Evolutionary conservation across 495 filamentous ascomycete genomes (phyloP).

Genomic region (Oidiodendron maius): DNA sequence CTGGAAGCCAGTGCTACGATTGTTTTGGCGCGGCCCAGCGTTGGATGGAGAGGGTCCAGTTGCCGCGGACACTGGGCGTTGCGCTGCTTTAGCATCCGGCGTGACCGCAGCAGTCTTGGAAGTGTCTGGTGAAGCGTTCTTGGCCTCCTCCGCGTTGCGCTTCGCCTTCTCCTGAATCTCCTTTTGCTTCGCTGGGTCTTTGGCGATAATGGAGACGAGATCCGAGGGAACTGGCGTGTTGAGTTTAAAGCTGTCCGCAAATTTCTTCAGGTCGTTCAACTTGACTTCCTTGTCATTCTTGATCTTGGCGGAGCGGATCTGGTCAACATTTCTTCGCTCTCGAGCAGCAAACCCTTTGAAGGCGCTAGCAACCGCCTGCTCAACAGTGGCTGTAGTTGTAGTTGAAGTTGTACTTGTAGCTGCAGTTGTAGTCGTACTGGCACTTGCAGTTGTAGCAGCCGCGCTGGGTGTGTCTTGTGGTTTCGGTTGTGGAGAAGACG

Average conservation of each 20-base stretch:
- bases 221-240: slow-evolving; percentile 86
- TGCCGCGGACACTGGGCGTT: slow-evolving; percentile 19
- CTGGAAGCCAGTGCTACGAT: slow-evolving; percentile 16
- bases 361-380: slow-evolving; percentile 66
- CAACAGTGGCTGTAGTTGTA: slow-evolving; percentile 73
- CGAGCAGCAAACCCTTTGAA: slow-evolving; percentile 73
- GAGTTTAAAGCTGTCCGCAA: slow-evolving; percentile 89
- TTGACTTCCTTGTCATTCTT: slow-evolving; percentile 85
- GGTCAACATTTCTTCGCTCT: slow-evolving; percentile 56
- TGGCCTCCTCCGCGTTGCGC: slow-evolving; percentile 56
- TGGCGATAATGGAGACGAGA: slow-evolving; percentile 89
- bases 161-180: slow-evolving; percentile 84
- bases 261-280: slow-evolving; percentile 90
- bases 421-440: too few relatives aligned
- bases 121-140: slow-evolving; percentile 17
- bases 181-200: slow-evolving; percentile 87
- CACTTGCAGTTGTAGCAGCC: too few relatives aligned
- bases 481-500: slow-evolving; percentile 34
- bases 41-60: slow-evolving; percentile 17
- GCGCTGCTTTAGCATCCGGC: slow-evolving; percentile 18
- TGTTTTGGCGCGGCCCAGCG: slow-evolving; percentile 17
- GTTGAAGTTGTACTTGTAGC: too few relatives aligned
- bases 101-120: slow-evolving; percentile 23
- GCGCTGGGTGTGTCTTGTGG: slow-evolving; percentile 49
- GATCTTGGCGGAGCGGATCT: slow-evolving; percentile 62